phyloP scores from a whole-genome alignment of 169 alveolate species.

The Plasmodium fragile region DNA sequence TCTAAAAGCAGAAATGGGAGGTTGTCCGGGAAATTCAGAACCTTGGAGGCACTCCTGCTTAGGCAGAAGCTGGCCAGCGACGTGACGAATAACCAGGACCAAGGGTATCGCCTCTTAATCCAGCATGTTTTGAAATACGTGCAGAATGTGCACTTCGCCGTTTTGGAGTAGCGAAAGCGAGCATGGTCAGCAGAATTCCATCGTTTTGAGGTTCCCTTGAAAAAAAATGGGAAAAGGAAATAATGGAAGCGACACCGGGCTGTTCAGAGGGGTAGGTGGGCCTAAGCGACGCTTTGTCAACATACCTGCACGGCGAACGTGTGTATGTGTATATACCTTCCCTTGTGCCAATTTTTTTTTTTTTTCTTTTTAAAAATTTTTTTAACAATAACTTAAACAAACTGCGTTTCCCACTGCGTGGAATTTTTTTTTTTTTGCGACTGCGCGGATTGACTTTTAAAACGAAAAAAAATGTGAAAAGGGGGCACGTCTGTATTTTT shows the following conservation, averaged over 20 bases:
- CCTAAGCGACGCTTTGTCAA: neutral
- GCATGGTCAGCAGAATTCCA: neutral
- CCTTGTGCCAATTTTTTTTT: neutral
- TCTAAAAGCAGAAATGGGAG: neutral
- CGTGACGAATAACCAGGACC: neutral
- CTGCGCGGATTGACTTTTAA: neutral
- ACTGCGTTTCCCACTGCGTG: neutral
- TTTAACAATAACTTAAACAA: neutral
- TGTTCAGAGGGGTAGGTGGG: neutral
- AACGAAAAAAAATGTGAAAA: neutral
- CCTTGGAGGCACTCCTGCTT: conserved; percentile 19
- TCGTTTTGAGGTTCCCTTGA: neutral
- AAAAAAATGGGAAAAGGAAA: neutral
- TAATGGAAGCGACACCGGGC: neutral
- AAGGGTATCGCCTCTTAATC: neutral
- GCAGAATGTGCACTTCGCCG: neutral
- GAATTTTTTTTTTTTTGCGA: neutral
- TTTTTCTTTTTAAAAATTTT: neutral
- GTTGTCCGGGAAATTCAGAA: neutral
- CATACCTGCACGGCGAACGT: neutral
- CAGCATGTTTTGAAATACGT: conserved; percentile 8
- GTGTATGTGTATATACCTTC: neutral
- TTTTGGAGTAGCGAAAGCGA: neutral
- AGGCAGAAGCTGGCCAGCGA: conserved; percentile 22
- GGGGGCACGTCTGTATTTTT: neutral